phyloP scores from a whole-genome alignment of 2,329 filamentous ascomycete species.

The Alternaria incomplexa region DNA sequence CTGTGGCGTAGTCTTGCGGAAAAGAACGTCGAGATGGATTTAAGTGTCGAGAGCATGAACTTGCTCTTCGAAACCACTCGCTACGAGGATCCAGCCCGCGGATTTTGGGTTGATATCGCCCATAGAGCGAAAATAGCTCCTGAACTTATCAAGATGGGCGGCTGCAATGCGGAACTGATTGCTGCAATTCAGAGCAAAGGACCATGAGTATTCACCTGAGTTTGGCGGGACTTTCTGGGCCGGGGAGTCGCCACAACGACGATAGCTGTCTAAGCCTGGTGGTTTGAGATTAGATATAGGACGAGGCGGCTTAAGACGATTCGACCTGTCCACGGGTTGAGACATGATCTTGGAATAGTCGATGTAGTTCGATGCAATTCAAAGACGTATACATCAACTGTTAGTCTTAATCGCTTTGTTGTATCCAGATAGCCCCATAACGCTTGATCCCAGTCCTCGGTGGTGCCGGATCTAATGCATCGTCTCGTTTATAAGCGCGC shows the following conservation, averaged over 20 bases:
- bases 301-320: neutral
- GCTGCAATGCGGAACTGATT: neutral
- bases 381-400: neutral
- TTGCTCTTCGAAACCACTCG: conserved; percentile 5
- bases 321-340: neutral
- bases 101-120: neutral
- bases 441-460: neutral
- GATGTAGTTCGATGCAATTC: neutral
- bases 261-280: neutral
- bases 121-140: neutral
- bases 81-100: neutral
- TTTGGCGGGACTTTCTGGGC: neutral
- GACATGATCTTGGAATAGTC: neutral
- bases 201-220: neutral
- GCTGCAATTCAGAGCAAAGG: neutral
- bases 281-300: neutral
- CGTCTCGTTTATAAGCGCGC: neutral
- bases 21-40: neutral
- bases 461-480: neutral
- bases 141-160: neutral
- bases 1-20: neutral
- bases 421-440: neutral
- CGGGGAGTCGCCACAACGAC: neutral
- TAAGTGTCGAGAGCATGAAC: conserved; percentile 2
- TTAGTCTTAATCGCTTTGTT: neutral